A percentile compares a stretch with the other conserved stretches of the same genome.
These are phyloP conservation scores for Cronartium ribicola DNA, from an alignment of 1,284 basidiomycete species.

Conservation along the genomic window DNA sequence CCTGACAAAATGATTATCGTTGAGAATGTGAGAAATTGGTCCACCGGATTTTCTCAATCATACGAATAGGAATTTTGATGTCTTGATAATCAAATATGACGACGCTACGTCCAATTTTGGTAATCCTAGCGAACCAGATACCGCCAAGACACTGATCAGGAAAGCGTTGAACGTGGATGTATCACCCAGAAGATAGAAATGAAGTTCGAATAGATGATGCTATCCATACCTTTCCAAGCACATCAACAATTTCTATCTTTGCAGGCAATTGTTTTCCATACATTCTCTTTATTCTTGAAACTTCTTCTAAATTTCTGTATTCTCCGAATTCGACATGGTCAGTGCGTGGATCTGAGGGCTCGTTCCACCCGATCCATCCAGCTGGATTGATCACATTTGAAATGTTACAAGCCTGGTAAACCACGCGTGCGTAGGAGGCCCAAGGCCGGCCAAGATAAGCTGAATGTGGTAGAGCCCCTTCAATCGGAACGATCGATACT, in stretches of 20 bases:
- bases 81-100: not conserved
- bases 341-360: not conserved
- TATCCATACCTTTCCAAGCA: not conserved
- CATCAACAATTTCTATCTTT: not conserved
- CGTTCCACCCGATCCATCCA: constrained; percentile 31
- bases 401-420: constrained; percentile 19
- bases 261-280: not conserved
- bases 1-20: no score
- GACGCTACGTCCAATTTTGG: not conserved
- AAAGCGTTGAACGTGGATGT: not conserved
- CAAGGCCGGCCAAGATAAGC: constrained; percentile 35
- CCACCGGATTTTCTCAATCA: no score
- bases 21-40: no score
- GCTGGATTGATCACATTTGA: constrained; percentile 29
- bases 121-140: not conserved
- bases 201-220: not conserved
- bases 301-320: constrained; percentile 18
- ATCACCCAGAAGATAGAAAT: not conserved
- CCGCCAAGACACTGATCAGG: not conserved
- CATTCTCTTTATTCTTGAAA: not conserved
- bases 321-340: constrained; percentile 24
- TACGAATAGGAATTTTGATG: not conserved
- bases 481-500: constrained; percentile 8
- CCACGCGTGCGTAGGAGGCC: constrained; percentile 17
- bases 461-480: constrained; percentile 11